Evolutionary conservation across 148 eudicot species (phyloP), one percentile per base, ranked within the genome.

Genomic region (Chenopodium suecicum): DNA sequence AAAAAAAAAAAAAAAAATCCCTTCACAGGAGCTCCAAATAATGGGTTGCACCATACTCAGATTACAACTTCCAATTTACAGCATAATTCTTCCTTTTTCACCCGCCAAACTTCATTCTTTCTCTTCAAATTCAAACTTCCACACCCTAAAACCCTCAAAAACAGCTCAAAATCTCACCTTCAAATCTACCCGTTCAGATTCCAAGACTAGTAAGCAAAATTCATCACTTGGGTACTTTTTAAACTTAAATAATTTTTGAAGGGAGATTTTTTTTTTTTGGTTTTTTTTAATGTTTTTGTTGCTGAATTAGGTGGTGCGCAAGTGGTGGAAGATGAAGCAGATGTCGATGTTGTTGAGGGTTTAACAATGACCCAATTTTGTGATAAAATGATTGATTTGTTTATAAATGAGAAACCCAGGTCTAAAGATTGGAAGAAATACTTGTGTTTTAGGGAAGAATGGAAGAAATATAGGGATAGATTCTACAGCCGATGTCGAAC

Each of bases 341-440:
- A 94, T 16, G 85, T 86, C 82, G 93, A 94, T 86, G 90, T 94
- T 47, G 90, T 90, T 44, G 90, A 96, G 37, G 99, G 98, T n/a
- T 85, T 82, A 72, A 96, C 99, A 9, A 86, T 96, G 25, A 92
- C 97, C 78, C 93, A 96, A 64, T 86, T 96, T 48, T 91, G 93
- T 76, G 99, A 96, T 78, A 94, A 92, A 87, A 89, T 94, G 80
- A 96, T 96, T 88, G 95, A 94, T 80, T 62, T 96, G 85, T 96
- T 96, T 82, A 46, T 94, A 66, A 88, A 88, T 87, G 97, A 96
- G 88, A 96, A 94, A 83, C 92, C 99, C 47, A 96, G 80, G 86
- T 82, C 95, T 9, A 94, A 91, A 71, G 97, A 96, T 78, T 96
- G 98, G 99, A 91, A 84, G 73, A 94, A 78, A 66, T 96, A 92